Conservation (phyloP, 805 yeast genomes). For the Wickerhamomyces silvicola region DNA sequence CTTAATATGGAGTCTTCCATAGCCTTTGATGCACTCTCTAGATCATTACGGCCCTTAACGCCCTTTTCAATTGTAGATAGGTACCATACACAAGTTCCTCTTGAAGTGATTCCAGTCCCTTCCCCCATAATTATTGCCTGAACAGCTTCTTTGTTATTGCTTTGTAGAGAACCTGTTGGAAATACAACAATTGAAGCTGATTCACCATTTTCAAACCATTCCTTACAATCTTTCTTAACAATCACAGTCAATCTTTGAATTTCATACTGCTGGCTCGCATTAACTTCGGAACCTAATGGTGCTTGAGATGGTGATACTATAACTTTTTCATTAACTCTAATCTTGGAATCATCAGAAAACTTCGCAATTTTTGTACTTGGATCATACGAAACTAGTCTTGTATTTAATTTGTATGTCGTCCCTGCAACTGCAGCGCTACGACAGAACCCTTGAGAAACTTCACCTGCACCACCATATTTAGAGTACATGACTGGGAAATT, state of each 20-base stretch:
- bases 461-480: constrained; percentile 95
- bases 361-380: constrained; percentile 59
- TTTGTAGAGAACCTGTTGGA: constrained; percentile 75
- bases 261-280: constrained; percentile 43
- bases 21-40: constrained; percentile 73
- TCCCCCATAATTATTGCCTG: constrained; percentile 86
- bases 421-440: constrained; percentile 98
- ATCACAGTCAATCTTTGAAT: constrained; percentile 74
- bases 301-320: constrained; percentile 70
- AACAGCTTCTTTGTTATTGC: constrained; percentile 62
- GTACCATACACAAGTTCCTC: constrained; percentile 88
- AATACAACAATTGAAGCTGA: constrained; percentile 83
- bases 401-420: constrained; percentile 81
- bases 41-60: constrained; percentile 63
- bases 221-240: constrained; percentile 80
- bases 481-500: constrained; percentile 88
- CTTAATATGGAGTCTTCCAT: constrained; percentile 76
- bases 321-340: constrained; percentile 73
- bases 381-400: constrained; percentile 60
- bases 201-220: constrained; percentile 88
- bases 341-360: constrained; percentile 68
- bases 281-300: constrained; percentile 33
- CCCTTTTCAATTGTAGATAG: constrained; percentile 70
- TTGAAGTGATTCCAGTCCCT: constrained; percentile 81
- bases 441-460: constrained; percentile 92